Evolutionary conservation across 306 rosid genomes (phyloP).

Genomic region (Cajanus cajan): DNA sequence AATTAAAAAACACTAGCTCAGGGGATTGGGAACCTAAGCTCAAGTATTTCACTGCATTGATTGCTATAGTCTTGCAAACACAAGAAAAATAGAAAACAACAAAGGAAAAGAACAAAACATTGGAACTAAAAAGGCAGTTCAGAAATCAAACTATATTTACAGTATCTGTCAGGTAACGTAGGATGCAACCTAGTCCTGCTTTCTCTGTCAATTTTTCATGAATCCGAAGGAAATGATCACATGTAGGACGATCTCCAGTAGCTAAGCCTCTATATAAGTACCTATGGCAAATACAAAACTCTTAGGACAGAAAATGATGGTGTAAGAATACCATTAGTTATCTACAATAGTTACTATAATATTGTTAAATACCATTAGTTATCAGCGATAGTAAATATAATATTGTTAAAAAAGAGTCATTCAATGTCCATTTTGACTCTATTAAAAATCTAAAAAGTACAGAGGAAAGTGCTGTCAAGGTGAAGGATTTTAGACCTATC

Average conservation of each 20-base stretch:
- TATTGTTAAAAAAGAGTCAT: background rate
- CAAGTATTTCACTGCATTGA: constrained; percentile 8
- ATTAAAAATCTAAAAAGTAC: background rate
- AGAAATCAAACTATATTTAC: constrained; percentile 71
- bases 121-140: background rate
- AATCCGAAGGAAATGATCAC: constrained; percentile 89
- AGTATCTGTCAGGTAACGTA: constrained; percentile 83
- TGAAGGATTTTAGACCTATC: background rate
- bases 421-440: background rate
- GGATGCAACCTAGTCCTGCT: constrained; percentile 97
- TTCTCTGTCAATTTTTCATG: constrained; percentile 86
- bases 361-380: background rate
- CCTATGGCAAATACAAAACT: constrained; percentile 42
- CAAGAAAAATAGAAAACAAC: constrained; percentile 16
- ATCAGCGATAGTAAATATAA: background rate
- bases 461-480: background rate
- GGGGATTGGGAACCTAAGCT: background rate
- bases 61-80: constrained; percentile 18
- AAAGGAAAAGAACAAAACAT: background rate
- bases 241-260: constrained; percentile 93
- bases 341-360: background rate
- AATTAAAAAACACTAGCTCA: background rate
- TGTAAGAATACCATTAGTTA: constrained; percentile 7
- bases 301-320: constrained; percentile 10
- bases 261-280: constrained; percentile 95